phyloP scores from a whole-genome alignment of 345 rosid species.

The Salix purpurea region DNA sequence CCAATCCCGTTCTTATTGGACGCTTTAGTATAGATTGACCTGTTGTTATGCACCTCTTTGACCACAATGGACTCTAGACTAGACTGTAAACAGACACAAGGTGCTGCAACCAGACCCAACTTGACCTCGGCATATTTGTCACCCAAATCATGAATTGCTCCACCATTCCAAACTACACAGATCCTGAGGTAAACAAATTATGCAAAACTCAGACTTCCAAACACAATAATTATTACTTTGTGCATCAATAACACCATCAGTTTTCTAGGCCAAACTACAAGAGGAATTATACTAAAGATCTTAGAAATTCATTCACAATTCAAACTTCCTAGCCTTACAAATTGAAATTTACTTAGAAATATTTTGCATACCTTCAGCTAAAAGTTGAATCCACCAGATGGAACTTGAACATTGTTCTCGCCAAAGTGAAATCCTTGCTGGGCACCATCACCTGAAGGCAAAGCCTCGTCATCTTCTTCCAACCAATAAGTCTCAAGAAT shows the following conservation, averaged over 20 bases:
- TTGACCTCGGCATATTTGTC: slow-evolving; percentile 9
- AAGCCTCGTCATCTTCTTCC: slow-evolving; percentile 21
- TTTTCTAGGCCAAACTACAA: neutral
- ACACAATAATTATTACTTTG: neutral
- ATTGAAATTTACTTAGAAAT: neutral
- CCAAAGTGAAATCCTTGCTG: slow-evolving; percentile 14
- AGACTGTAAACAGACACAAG: slow-evolving; percentile 14
- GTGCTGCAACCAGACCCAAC: slow-evolving; percentile 17
- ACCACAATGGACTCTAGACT: slow-evolving; percentile 20
- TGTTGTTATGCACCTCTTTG: slow-evolving; percentile 12
- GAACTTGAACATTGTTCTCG: slow-evolving; percentile 7
- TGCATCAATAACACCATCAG: neutral
- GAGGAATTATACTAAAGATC: neutral
- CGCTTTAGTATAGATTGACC: slow-evolving; percentile 13
- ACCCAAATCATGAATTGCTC: slow-evolving; percentile 2
- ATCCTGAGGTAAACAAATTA: slow-evolving; percentile 9
- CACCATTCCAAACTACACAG: neutral
- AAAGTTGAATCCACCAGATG: slow-evolving; percentile 27
- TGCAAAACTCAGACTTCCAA: slow-evolving; percentile 11
- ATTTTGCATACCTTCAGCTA: slow-evolving; percentile 13
- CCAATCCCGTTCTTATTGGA: slow-evolving; percentile 4
- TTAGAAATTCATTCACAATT: neutral
- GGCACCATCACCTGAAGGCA: slow-evolving; percentile 16
- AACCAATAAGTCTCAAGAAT: slow-evolving; percentile 22
- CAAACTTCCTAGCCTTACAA: neutral